These are phyloP conservation scores for Grigorovia transvaalensis DNA, from an alignment of 805 yeast species.

Conservation along the genomic window DNA sequence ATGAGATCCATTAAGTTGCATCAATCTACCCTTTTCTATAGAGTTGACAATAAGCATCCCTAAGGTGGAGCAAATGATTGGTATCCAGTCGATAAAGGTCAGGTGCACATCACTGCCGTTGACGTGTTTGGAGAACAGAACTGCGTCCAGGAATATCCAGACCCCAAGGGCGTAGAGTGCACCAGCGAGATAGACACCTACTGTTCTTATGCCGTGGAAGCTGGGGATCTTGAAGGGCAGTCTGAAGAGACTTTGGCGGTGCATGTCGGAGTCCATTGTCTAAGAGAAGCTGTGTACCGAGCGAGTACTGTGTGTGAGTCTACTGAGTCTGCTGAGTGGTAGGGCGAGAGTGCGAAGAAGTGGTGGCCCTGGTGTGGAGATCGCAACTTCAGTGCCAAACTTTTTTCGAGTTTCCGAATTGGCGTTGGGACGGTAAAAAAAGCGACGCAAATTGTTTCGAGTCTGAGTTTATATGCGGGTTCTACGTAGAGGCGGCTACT, in stretches of 20 bases:
- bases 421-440: too few species aligned
- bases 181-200: slow-evolving; percentile 72
- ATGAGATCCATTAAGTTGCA: slow-evolving; percentile 33
- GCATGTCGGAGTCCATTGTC: slow-evolving; percentile 27
- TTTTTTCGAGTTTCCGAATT: neutral
- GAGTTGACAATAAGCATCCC: slow-evolving; percentile 73
- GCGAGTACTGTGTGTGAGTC: neutral
- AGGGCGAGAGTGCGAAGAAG: too few species aligned
- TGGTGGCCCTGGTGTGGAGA: too few species aligned
- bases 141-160: slow-evolving; percentile 84
- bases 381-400: too few species aligned
- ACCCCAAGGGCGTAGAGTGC: slow-evolving; percentile 75
- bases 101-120: slow-evolving; percentile 84
- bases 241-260: slow-evolving; percentile 47
- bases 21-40: slow-evolving; percentile 33
- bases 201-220: slow-evolving; percentile 56
- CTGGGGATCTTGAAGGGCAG: slow-evolving; percentile 60
- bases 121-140: slow-evolving; percentile 70
- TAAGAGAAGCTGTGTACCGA: neutral
- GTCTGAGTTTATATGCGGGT: too few species aligned
- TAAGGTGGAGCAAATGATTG: slow-evolving; percentile 73
- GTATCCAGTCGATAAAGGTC: slow-evolving; percentile 92
- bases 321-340: neutral
- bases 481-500: too few species aligned
- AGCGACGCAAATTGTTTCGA: neutral